Conservation (phyloP, 2,329 filamentous ascomycete species). For the Venturiaceae sp. region DNA sequence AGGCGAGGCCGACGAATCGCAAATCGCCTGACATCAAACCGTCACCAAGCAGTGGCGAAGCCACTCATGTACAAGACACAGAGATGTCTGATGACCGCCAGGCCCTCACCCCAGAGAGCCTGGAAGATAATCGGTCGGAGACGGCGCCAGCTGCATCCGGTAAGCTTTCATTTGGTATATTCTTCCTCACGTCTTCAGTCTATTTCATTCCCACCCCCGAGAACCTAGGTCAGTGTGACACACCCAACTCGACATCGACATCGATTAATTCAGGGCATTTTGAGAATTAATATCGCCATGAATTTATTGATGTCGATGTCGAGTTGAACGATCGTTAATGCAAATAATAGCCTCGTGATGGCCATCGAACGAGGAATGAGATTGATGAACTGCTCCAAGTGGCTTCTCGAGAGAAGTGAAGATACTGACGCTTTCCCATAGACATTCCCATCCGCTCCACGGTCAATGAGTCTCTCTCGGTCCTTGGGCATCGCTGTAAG, state of each 20-base stretch:
- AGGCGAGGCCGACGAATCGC: neutral
- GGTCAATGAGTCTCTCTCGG: slow-evolving; percentile 19
- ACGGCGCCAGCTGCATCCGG: neutral
- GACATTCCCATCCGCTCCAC: neutral
- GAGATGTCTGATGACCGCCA: neutral
- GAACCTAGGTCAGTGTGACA: neutral
- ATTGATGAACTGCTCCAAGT: too few relatives aligned
- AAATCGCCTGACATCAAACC: neutral
- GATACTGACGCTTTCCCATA: neutral
- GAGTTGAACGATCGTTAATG: too few relatives aligned
- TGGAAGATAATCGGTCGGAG: neutral
- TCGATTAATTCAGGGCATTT: neutral
- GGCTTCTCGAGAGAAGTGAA: neutral
- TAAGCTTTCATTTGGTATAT: neutral
- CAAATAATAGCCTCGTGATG: too few relatives aligned
- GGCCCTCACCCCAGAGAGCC: neutral
- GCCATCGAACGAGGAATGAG: too few relatives aligned
- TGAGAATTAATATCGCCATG: too few relatives aligned
- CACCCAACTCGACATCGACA: neutral
- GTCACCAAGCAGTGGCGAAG: neutral
- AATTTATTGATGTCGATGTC: too few relatives aligned
- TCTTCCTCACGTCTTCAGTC: too few relatives aligned
- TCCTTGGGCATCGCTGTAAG: slow-evolving; percentile 55
- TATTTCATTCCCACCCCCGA: neutral
- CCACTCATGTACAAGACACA: neutral